These are phyloP conservation scores for Fragilariopsis cylindrus DNA, from an alignment of 108 stramenopile genomes.

Conservation along the genomic window DNA sequence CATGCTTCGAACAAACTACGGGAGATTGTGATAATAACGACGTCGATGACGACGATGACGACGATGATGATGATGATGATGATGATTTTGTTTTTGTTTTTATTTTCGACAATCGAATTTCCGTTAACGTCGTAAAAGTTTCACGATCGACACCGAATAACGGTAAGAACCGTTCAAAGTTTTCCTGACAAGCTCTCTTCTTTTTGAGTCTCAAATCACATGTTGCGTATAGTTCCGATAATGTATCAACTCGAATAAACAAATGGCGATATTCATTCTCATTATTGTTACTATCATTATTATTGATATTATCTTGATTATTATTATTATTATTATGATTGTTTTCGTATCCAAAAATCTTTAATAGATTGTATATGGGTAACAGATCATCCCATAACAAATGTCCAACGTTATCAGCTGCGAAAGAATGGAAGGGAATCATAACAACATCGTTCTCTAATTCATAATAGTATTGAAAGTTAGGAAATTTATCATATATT, in stretches of 20 bases:
- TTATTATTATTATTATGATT: not conserved
- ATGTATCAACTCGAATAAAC: conserved; percentile 32
- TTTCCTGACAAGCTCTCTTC: conserved; percentile 22
- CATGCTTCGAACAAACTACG: conserved; percentile 42
- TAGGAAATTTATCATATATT: conserved; percentile 1
- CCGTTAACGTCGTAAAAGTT: conserved; percentile 31
- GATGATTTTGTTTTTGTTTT: not conserved
- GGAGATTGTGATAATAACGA: not conserved
- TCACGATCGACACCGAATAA: conserved; percentile 39
- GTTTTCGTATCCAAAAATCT: conserved; percentile 37
- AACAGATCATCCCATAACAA: conserved; percentile 63
- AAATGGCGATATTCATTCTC: conserved; percentile 14
- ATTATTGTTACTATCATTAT: not conserved
- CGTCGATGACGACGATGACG: not conserved
- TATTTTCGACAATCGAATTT: not conserved
- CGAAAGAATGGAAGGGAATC: conserved; percentile 60
- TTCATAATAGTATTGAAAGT: conserved; percentile 27
- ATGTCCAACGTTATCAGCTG: conserved; percentile 55
- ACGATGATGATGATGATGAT: too few relatives aligned
- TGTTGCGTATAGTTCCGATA: conserved; percentile 23
- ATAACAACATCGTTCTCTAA: conserved; percentile 36
- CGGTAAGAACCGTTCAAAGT: conserved; percentile 48
- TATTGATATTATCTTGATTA: not conserved
- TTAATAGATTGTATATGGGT: conserved; percentile 48
- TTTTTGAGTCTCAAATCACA: conserved; percentile 40